Base-by-base conservation (phyloP, 2,329 filamentous ascomycete species). In the Zymoseptoria ardabiliae region DNA sequence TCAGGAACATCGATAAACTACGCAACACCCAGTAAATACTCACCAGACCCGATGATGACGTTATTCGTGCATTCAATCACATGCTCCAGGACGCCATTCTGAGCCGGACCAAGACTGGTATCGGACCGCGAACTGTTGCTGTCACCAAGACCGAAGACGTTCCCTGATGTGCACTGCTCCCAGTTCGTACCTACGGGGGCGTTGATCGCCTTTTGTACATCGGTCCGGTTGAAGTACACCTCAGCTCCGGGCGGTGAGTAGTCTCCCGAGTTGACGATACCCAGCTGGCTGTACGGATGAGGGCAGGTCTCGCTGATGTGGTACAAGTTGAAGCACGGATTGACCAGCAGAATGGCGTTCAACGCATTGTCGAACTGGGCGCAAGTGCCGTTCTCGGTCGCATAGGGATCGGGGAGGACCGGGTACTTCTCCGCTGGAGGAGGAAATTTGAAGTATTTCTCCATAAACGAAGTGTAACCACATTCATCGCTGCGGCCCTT, bases 391-490 rank as follows among this genome's bases (percentile, higher is more conserved):
- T n/a, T 56, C 25, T 48, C 28, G 30, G n/a, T 30, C 5, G 22
- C 20, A 10, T 52, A 41, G 54, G 19, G 57, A 41, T 45, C 25
- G 25, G 51, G 41, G 20, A 60, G 30, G 50, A 54, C 19, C 56
- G 64, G 45, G 67, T 69, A 58, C 65, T 66, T 23, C 62, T 70
- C 17, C 57, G 59, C 35, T 4, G 60, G 58, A 1, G 75, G 68
- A 21, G 75, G 74, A 53, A 71, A 77, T 0, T 59, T 65, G 22
- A 77, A 69, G 59, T 79, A 77, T 23, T 81, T 80, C 17, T 83
- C 72, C 25, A 86, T 68, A 67, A 82, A 76, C 23, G 67, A 58
- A n/a, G 70, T 68, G 66, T 75, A 76, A 57, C 72, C 72, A 63
- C 74, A 77, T 9, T 65, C 59, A 8, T 71, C 68, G 21, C 75